A percentile compares a stretch with the other conserved stretches of the same genome.
Evolutionary conservation across 441 rosid genomes (phyloP).

Genomic region (Pelargonium fulgidum): DNA sequence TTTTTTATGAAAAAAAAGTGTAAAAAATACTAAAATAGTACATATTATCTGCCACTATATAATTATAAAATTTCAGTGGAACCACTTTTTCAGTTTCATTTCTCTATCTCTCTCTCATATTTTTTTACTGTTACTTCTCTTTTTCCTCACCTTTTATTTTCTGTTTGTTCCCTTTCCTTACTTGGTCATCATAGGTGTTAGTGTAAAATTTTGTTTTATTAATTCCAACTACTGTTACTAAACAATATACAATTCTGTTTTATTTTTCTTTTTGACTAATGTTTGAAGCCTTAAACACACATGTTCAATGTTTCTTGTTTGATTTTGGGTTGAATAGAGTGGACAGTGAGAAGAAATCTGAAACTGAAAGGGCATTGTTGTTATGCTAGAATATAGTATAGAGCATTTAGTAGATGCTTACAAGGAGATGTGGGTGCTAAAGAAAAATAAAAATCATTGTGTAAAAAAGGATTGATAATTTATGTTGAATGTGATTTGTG

Average conservation of each 20-base stretch:
- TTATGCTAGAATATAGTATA: no score
- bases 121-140: not conserved
- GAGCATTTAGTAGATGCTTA: not conserved
- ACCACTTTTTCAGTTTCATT: no score
- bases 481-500: not conserved
- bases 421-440: not conserved
- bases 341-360: no score
- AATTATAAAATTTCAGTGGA: no score
- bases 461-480: not conserved
- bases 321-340: no score
- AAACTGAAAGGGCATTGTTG: not conserved
- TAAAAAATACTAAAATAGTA: no score
- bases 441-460: not conserved
- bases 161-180: not conserved
- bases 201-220: not conserved
- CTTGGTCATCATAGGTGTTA: not conserved
- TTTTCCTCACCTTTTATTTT: not conserved
- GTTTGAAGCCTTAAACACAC: no score
- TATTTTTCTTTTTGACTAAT: not conserved
- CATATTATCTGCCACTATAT: no score
- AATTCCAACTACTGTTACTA: not conserved
- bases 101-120: not conserved
- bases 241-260: not conserved
- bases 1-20: not conserved
- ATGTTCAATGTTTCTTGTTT: no score